A percentile compares a stretch with the other conserved stretches of the same genome.
phyloP scores from a whole-genome alignment of 805 yeast genomes.

The Candida coquimbonensis region DNA sequence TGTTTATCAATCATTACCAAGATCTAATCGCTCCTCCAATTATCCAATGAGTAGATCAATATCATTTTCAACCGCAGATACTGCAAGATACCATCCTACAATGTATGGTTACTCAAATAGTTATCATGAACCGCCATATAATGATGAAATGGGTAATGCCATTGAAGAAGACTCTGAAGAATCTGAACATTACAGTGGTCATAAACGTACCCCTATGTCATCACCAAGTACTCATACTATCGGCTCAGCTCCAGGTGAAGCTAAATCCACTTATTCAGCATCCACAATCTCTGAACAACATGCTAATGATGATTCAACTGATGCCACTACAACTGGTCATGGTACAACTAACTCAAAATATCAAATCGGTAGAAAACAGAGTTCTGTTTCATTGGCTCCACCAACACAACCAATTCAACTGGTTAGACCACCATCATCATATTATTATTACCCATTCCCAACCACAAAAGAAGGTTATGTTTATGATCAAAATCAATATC shows the following conservation, averaged over 20 bases:
- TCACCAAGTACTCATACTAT: slow-evolving; percentile 21
- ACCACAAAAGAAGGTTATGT: slow-evolving; percentile 20
- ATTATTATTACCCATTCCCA: slow-evolving; percentile 26
- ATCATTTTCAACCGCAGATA: slow-evolving; percentile 9
- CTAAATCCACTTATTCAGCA: slow-evolving; percentile 20
- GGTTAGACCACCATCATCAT: slow-evolving; percentile 21
- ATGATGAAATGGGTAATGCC: not conserved
- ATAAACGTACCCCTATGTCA: slow-evolving; percentile 20
- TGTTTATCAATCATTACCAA: slow-evolving; percentile 2
- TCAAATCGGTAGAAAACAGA: slow-evolving; percentile 11
- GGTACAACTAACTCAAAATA: slow-evolving; percentile 9
- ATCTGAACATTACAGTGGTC: slow-evolving; percentile 2
- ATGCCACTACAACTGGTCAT: slow-evolving; percentile 14
- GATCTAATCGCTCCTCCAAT: slow-evolving; percentile 8
- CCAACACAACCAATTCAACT: slow-evolving; percentile 4
- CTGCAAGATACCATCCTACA: slow-evolving; percentile 7
- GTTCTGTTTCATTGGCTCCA: slow-evolving; percentile 4
- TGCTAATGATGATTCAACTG: slow-evolving; percentile 11
- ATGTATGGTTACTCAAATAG: slow-evolving; percentile 5
- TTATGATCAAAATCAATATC: slow-evolving; percentile 20
- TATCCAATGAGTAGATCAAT: slow-evolving; percentile 14
- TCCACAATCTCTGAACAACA: slow-evolving; percentile 19
- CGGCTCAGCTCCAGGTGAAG: slow-evolving; percentile 19
- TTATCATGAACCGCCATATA: not conserved
- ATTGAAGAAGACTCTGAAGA: slow-evolving; percentile 1